Conservation (phyloP, 2,329 filamentous ascomycete genomes). For the Bipolaris cookei region DNA sequence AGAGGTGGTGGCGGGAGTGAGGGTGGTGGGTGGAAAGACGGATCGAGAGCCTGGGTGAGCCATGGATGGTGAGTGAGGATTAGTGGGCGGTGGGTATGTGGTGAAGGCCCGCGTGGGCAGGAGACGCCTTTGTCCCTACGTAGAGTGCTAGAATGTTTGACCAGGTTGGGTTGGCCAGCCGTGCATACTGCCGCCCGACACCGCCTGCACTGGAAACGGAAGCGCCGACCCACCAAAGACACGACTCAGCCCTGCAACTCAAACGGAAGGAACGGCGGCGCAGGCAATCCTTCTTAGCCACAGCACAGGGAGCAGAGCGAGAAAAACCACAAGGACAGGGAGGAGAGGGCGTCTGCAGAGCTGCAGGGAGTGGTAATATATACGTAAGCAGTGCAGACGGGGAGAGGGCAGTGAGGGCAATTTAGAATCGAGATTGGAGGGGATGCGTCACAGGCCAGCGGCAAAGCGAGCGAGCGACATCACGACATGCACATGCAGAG, state of each 20-base stretch:
- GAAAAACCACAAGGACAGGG: neutral
- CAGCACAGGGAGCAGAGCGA: neutral
- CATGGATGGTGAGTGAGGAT: slow-evolving; percentile 34
- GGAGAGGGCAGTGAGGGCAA: neutral
- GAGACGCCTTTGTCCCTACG: slow-evolving; percentile 25
- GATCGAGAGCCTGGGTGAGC: slow-evolving; percentile 34
- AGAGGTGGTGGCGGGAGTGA: slow-evolving; percentile 36
- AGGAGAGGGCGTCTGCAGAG: neutral
- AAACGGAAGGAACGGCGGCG: neutral
- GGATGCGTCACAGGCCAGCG: slow-evolving; percentile 1
- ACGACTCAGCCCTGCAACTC: slow-evolving; percentile 18
- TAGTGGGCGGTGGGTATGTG: slow-evolving; percentile 17
- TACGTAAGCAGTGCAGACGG: neutral
- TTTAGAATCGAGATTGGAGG: neutral
- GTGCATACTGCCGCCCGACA: slow-evolving; percentile 17
- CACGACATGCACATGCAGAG: slow-evolving; percentile 3
- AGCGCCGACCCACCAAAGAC: slow-evolving; percentile 19
- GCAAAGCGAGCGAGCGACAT: slow-evolving; percentile 3
- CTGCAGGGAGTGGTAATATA: too few species aligned
- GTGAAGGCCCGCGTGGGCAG: slow-evolving; percentile 29
- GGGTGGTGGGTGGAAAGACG: slow-evolving; percentile 28
- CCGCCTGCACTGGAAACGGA: slow-evolving; percentile 19
- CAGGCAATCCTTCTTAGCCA: neutral
- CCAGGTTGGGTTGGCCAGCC: slow-evolving; percentile 24
- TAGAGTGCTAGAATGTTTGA: slow-evolving; percentile 29